phyloP scores from a whole-genome alignment of 495 filamentous ascomycete species.

The Corynascus novoguineensis region DNA sequence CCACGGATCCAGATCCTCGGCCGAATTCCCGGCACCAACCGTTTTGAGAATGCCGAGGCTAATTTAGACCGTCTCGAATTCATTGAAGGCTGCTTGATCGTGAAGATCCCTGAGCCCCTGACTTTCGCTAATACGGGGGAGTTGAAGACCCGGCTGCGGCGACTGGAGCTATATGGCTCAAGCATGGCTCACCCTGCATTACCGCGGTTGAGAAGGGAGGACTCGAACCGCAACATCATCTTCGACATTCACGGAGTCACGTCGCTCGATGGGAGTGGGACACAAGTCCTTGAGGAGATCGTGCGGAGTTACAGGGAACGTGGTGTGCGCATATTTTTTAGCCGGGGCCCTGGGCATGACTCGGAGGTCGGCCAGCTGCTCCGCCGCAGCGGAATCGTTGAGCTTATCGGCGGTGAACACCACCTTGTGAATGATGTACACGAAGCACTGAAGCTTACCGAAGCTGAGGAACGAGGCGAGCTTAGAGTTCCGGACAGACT shows the following conservation, averaged over 20 bases:
- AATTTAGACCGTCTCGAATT: conserved; percentile 74
- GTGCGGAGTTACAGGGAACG: conserved; percentile 66
- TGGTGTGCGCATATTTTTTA: conserved; percentile 83
- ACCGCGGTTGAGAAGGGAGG: conserved; percentile 63
- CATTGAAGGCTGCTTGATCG: conserved; percentile 85
- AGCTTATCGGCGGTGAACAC: conserved; percentile 62
- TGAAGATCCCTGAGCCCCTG: conserved; percentile 93
- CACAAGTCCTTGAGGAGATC: conserved; percentile 87
- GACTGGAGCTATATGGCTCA: conserved; percentile 85
- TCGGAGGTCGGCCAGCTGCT: conserved; percentile 67
- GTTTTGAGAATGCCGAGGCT: conserved; percentile 85
- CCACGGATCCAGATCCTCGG: conserved; percentile 97
- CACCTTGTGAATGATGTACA: conserved; percentile 81
- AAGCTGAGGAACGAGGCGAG: conserved; percentile 49
- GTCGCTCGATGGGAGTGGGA: conserved; percentile 83
- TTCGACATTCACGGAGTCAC: conserved; percentile 97
- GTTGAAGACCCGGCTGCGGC: conserved; percentile 72
- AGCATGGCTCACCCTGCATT: conserved; percentile 78
- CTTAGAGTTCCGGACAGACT: background rate
- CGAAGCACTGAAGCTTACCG: conserved; percentile 73
- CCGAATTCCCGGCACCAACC: conserved; percentile 71
- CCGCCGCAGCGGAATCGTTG: conserved; percentile 74
- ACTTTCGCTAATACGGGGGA: conserved; percentile 97
- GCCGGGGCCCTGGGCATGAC: conserved; percentile 58
- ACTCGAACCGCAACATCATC: conserved; percentile 82